phyloP scores from a whole-genome alignment of 169 alveolate species.

The Cryptosporidium andersoni region DNA sequence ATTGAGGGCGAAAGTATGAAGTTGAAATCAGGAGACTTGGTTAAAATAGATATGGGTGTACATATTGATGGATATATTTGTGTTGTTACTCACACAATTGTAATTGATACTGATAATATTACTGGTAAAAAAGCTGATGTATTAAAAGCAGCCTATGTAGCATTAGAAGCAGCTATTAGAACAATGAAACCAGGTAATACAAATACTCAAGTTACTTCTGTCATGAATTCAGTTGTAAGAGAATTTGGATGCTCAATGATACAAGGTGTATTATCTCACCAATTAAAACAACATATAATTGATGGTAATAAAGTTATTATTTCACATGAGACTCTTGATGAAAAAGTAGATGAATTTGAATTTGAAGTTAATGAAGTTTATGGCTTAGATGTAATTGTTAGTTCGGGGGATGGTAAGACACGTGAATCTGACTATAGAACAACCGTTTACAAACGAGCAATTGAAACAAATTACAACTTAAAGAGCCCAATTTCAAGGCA shows the following conservation, averaged over 20 bases:
- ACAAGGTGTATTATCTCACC: conserved; percentile 92
- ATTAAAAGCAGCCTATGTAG: conserved; percentile 89
- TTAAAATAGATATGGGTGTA: conserved; percentile 90
- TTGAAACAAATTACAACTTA: conserved; percentile 91
- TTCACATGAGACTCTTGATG: conserved; percentile 87
- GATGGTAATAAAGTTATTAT: conserved; percentile 90
- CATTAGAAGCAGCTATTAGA: conserved; percentile 93
- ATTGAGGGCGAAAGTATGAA: conserved; percentile 77
- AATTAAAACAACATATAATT: conserved; percentile 91
- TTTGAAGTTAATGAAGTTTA: conserved; percentile 94
- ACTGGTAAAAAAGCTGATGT: conserved; percentile 76
- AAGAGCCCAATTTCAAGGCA: conserved; percentile 93
- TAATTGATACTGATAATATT: conserved; percentile 72
- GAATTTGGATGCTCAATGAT: conserved; percentile 89
- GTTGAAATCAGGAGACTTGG: conserved; percentile 90
- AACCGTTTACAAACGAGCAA: conserved; percentile 92
- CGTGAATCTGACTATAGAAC: conserved; percentile 90
- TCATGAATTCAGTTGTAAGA: conserved; percentile 85
- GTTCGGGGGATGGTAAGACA: conserved; percentile 94
- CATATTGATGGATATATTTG: conserved; percentile 94
- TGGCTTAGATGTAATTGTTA: conserved; percentile 90
- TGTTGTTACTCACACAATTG: conserved; percentile 88
- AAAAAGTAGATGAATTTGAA: conserved; percentile 91
- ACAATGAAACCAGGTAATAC: conserved; percentile 88
- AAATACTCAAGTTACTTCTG: conserved; percentile 90